A percentile compares a stretch with the other conserved stretches of the same genome.
Conservation (phyloP, 2,329 filamentous ascomycete species). For the Alternaria dauci region DNA sequence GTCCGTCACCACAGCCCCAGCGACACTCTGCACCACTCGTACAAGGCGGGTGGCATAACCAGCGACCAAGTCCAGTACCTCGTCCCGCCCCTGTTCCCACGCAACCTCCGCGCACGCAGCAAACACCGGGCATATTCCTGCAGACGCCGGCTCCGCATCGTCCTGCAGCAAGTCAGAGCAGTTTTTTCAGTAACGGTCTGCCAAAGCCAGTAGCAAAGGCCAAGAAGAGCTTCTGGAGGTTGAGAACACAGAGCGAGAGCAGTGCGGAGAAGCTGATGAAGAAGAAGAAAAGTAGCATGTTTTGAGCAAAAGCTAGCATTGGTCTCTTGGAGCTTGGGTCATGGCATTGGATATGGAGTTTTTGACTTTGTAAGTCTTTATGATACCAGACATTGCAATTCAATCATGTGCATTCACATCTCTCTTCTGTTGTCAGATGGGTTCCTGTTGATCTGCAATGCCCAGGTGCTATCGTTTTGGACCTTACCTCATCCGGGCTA, state of each 20-base stretch:
- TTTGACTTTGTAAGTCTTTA: slow-evolving; percentile 1
- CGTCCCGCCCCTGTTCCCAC: slow-evolving; percentile 26
- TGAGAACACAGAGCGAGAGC: slow-evolving; percentile 44
- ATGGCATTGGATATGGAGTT: slow-evolving; percentile 4
- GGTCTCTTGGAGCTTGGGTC: slow-evolving; percentile 9
- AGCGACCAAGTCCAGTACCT: slow-evolving; percentile 12
- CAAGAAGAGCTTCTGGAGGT: slow-evolving; percentile 52
- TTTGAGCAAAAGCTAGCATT: slow-evolving; percentile 34
- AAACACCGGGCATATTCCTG: slow-evolving; percentile 40
- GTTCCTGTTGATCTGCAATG: not conserved
- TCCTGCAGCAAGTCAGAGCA: slow-evolving; percentile 43
- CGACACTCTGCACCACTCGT: slow-evolving; percentile 35
- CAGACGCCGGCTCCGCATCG: slow-evolving; percentile 35
- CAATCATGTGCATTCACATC: not conserved
- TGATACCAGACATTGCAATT: slow-evolving; percentile 7
- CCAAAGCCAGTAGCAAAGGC: slow-evolving; percentile 39
- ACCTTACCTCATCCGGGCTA: not conserved
- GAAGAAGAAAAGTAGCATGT: slow-evolving; percentile 58
- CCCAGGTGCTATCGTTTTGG: not conserved
- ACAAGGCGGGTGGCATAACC: slow-evolving; percentile 25
- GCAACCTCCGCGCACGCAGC: slow-evolving; percentile 25
- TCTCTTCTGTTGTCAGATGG: not conserved
- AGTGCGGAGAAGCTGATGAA: slow-evolving; percentile 48
- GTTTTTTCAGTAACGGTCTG: slow-evolving; percentile 47
- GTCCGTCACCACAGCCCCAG: slow-evolving; percentile 28